Evolutionary conservation across 1,284 basidiomycete genomes (phyloP), one percentile per base, ranked within the genome.

Genomic region (Heterobasidion occidentale): DNA sequence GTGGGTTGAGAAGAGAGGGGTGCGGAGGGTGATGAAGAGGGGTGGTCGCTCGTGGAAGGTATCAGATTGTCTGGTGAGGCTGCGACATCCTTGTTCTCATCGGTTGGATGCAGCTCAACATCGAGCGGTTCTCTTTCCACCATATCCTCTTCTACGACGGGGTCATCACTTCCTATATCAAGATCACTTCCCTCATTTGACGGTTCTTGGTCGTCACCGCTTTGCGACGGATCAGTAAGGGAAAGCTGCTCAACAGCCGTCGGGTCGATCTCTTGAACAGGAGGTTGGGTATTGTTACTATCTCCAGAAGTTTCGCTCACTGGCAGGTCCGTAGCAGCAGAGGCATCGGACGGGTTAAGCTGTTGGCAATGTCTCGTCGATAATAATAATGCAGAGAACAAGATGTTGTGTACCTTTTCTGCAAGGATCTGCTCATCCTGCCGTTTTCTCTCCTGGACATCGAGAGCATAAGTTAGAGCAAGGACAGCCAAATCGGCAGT

Each of bases 401-500:
- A 36, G 20, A 12, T 9, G 9, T 3, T 19, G 9, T 56, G 19
- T 36, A 58, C 62, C 58, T 58, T 34, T 15, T 46, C 51, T 15
- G 11, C 36, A 27, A 34, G 7, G 17, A 34, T 46, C 38, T 53
- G 53, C 33, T 14, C 46, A 11, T 14, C 46, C 27, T 48, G n/a
- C 27, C 45, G 48, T 36, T 52, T 56, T 49, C 79, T 75, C 51
- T 79, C 74, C 53, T 76, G 71, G 55, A 77, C 80, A 73, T 84
- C 86, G 56, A 95, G 74, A 49, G 87, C 82, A 67, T 92, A 89
- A 0, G 94, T 93, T 62, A 99, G 75, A 0, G 97, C 97, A 49
- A 99, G 75, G 45, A 99, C 88, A 61, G 90, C 88, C 57, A 99
- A 71, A 84, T 99, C 97, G 15, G 95, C 83, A 65, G 87, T 81